phyloP scores from a whole-genome alignment of 192 early-diverging fungal genomes.

The Phlyctochytrium arcticum region DNA sequence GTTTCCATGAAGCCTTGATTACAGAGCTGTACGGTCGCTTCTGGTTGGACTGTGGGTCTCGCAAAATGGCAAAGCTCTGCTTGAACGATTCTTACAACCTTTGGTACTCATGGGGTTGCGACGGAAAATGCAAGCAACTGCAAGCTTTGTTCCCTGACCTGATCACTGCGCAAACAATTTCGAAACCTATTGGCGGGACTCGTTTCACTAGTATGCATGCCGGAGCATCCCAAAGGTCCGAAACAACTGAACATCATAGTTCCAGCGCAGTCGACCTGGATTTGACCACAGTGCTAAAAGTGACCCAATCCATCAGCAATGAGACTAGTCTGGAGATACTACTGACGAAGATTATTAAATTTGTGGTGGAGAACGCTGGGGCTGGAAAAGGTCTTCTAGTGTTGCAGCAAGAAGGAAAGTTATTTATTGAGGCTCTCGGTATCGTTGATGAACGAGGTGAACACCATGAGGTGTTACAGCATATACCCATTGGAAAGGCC shows the following conservation, averaged over 20 bases:
- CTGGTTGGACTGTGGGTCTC: slow-evolving; percentile 30
- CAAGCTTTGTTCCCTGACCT: slow-evolving; percentile 13
- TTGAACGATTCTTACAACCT: slow-evolving; percentile 31
- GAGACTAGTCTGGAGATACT: slow-evolving; percentile 43
- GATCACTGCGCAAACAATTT: not conserved
- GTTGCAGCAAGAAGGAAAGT: slow-evolving; percentile 26
- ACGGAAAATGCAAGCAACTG: slow-evolving; percentile 31
- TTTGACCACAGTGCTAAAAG: slow-evolving; percentile 47
- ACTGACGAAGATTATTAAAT: slow-evolving; percentile 39
- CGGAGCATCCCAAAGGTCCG: not conserved
- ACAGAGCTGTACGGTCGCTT: slow-evolving; percentile 35
- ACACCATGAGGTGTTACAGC: slow-evolving; percentile 26
- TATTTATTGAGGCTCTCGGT: slow-evolving; percentile 35
- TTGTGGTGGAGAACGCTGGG: slow-evolving; percentile 44
- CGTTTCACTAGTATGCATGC: not conserved
- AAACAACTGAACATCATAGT: slow-evolving; percentile 9
- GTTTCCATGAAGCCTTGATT: slow-evolving; percentile 38
- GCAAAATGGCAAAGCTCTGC: slow-evolving; percentile 31
- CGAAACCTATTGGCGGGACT: not conserved
- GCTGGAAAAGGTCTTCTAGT: slow-evolving; percentile 41
- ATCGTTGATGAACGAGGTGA: slow-evolving; percentile 28
- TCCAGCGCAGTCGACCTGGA: slow-evolving; percentile 37
- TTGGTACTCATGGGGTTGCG: slow-evolving; percentile 41
- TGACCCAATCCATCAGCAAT: slow-evolving; percentile 42
- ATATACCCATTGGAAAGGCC: slow-evolving; percentile 23